phyloP scores from a whole-genome alignment of 176 grass and related monocot species.

The Musa troglodytarum region DNA sequence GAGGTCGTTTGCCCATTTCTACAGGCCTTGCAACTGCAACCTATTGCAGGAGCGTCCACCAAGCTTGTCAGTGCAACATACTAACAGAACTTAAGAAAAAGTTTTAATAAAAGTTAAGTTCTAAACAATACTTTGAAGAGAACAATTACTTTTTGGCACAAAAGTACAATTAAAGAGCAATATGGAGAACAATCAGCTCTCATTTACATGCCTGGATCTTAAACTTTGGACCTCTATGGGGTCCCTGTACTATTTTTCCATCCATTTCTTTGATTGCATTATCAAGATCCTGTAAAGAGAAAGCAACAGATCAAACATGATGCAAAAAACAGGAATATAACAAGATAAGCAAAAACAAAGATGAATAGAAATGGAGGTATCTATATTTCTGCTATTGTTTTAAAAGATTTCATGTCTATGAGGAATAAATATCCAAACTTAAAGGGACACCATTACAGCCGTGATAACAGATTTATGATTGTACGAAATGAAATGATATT shows the following conservation, averaged over 20 bases:
- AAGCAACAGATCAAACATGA: neutral
- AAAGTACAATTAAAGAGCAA: neutral
- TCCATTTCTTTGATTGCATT: constrained; percentile 72
- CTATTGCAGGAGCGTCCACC: constrained; percentile 31
- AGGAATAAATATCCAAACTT: neutral
- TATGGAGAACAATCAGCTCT: constrained; percentile 2
- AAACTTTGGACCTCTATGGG: constrained; percentile 49
- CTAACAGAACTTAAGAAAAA: neutral
- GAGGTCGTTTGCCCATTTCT: constrained; percentile 45
- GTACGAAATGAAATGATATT: neutral
- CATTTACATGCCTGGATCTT: constrained; percentile 51
- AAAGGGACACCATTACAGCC: neutral
- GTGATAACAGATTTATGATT: neutral
- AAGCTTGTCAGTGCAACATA: neutral
- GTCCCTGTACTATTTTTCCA: constrained; percentile 56
- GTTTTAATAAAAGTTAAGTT: neutral
- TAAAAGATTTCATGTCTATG: neutral
- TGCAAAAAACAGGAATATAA: neutral
- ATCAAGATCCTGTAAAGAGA: constrained; percentile 44
- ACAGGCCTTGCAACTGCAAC: constrained; percentile 75
- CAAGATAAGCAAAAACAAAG: neutral
- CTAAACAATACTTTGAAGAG: neutral
- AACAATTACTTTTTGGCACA: neutral
- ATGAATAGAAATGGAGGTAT: neutral
- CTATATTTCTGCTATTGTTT: neutral